Conservation (phyloP, 345 rosid genomes). For the Isatis tinctoria region DNA sequence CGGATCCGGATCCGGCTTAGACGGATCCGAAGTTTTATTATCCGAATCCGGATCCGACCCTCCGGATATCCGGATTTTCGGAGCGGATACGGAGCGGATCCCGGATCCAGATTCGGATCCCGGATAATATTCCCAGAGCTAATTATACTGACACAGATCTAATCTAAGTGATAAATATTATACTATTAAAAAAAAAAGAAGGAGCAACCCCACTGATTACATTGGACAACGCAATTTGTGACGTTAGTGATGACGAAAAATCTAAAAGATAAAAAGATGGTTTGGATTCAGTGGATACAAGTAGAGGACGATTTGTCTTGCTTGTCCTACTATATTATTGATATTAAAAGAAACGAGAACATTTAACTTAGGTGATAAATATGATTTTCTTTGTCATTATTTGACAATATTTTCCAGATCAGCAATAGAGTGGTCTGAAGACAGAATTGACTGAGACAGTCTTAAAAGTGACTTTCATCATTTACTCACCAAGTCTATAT, state of each 20-base stretch:
- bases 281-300: constrained; percentile 8
- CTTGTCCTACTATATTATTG: not conserved
- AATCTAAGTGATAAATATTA: not conserved
- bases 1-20: no score
- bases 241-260: constrained; percentile 34
- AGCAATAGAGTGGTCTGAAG: not conserved
- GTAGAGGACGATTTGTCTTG: not conserved
- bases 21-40: no score
- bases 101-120: no score
- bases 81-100: no score
- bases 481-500: not conserved
- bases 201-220: not conserved
- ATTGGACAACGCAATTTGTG: constrained; percentile 14
- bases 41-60: no score
- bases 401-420: not conserved
- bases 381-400: no score
- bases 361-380: not conserved
- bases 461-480: not conserved
- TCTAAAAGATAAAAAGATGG: not conserved
- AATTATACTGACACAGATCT: constrained; percentile 6
- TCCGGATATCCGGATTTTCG: no score
- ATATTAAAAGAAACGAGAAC: not conserved
- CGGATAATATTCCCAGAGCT: no score
- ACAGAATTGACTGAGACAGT: not conserved
- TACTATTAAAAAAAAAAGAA: not conserved